Evolutionary conservation across 2,329 filamentous ascomycete genomes (phyloP).

Genomic region (Pseudonectria buxi): DNA sequence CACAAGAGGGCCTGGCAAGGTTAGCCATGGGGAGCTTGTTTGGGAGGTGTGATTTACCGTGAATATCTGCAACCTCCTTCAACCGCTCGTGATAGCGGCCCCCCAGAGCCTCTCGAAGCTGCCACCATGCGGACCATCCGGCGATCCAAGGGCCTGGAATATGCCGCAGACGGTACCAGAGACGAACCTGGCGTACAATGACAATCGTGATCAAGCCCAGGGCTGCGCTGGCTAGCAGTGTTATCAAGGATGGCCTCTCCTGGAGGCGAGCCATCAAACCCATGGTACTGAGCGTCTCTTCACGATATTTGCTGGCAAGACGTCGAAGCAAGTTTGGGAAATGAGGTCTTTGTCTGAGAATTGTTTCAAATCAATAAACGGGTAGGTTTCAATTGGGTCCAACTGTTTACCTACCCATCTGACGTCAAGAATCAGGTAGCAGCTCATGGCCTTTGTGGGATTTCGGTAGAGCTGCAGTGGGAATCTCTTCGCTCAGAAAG

Average conservation of each 20-base stretch:
- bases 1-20: constrained; percentile 26
- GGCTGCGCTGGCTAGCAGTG: constrained; percentile 1
- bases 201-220: background rate
- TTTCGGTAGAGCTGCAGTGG: no score
- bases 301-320: no score
- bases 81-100: constrained; percentile 23
- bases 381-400: no score
- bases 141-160: constrained; percentile 20
- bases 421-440: no score
- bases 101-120: constrained; percentile 20
- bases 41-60: constrained; percentile 10
- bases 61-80: constrained; percentile 16
- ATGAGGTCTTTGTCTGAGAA: background rate
- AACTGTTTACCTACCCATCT: no score
- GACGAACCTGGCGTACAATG: constrained; percentile 5
- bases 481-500: no score
- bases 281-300: no score
- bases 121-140: constrained; percentile 25
- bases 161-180: constrained; percentile 23
- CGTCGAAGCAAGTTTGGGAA: background rate
- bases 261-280: constrained; percentile 4
- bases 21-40: constrained; percentile 1
- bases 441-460: no score
- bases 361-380: background rate
- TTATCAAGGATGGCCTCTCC: background rate